These are phyloP conservation scores for Myrica gale DNA, from an alignment of 306 rosid species.

Conservation along the genomic window DNA sequence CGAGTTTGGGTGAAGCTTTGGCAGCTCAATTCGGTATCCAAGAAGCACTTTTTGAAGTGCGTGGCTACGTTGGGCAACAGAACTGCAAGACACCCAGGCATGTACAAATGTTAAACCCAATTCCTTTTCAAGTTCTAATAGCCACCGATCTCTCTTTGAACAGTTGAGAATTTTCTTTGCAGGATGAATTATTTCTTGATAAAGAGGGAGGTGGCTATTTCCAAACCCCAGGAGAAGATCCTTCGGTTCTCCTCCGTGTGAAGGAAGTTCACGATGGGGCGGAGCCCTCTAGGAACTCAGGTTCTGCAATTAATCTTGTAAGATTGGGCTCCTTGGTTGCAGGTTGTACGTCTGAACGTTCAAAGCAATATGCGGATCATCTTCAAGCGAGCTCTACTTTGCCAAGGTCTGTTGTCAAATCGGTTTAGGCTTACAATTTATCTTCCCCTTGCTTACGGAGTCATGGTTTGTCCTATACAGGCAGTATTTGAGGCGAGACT, in stretches of 20 bases:
- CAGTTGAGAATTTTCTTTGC: conserved; percentile 34
- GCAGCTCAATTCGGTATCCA: no score
- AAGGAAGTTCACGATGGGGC: conserved; percentile 97
- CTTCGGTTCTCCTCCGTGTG: conserved; percentile 80
- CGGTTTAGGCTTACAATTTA: conserved; percentile 16
- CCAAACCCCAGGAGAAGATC: conserved; percentile 84
- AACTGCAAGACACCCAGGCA: conserved; percentile 87
- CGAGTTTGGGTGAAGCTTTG: no score
- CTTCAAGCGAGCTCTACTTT: no score
- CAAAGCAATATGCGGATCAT: conserved; percentile 70
- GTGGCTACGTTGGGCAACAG: conserved; percentile 88
- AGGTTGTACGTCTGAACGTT: conserved; percentile 58
- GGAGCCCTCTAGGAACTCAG: conserved; percentile 92
- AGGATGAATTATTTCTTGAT: conserved; percentile 92
- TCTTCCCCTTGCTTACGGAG: conserved; percentile 13
- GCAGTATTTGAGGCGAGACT: conserved; percentile 81
- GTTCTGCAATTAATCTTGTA: conserved; percentile 71
- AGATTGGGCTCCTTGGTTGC: conserved; percentile 73
- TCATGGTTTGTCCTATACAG: conserved; percentile 37
- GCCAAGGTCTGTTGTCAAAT: no score
- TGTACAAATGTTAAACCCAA: conserved; percentile 23
- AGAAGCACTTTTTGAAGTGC: conserved; percentile 81
- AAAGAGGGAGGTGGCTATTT: conserved; percentile 87
- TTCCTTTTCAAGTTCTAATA: neutral
- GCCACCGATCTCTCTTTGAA: neutral